Percentiles rank a stretch among this genome's conserved stretches.
These are phyloP conservation scores for Erythrophleum fordii DNA, from an alignment of 306 rosid genomes.

Conservation along the genomic window DNA sequence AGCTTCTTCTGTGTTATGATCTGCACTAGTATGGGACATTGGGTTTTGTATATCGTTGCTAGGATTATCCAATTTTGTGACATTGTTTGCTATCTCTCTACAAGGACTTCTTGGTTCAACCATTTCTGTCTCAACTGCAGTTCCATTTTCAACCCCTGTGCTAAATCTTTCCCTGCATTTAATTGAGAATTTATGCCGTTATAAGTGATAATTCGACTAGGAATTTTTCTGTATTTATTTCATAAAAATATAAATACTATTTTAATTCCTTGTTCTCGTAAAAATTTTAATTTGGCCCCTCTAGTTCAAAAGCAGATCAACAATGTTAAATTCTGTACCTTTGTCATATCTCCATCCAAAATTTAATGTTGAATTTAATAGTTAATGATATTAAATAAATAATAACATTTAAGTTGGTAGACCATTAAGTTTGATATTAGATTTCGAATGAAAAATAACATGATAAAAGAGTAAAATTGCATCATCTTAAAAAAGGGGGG, in stretches of 20 bases:
- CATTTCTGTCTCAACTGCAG: slow-evolving; percentile 37
- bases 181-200: not conserved
- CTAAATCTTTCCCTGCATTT: slow-evolving; percentile 70
- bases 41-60: slow-evolving; percentile 21
- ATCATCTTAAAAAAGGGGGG: too few relatives aligned
- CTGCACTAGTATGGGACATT: not conserved
- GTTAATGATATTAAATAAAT: too few relatives aligned
- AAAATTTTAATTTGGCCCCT: too few relatives aligned
- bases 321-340: too few relatives aligned
- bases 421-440: too few relatives aligned
- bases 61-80: slow-evolving; percentile 12
- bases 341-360: not conserved
- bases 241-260: not conserved
- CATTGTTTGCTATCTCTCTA: not conserved
- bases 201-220: not conserved
- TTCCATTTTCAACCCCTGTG: slow-evolving; percentile 35
- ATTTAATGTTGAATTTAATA: not conserved
- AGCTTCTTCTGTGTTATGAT: slow-evolving; percentile 16
- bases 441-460: too few relatives aligned
- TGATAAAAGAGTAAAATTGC: too few relatives aligned
- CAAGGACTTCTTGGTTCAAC: slow-evolving; percentile 30
- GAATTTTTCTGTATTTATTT: not conserved
- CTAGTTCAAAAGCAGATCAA: too few relatives aligned
- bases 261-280: too few relatives aligned
- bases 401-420: too few relatives aligned